Base-by-base conservation (phyloP, 2,329 filamentous ascomycete genomes). In the Penicillium freii region DNA sequence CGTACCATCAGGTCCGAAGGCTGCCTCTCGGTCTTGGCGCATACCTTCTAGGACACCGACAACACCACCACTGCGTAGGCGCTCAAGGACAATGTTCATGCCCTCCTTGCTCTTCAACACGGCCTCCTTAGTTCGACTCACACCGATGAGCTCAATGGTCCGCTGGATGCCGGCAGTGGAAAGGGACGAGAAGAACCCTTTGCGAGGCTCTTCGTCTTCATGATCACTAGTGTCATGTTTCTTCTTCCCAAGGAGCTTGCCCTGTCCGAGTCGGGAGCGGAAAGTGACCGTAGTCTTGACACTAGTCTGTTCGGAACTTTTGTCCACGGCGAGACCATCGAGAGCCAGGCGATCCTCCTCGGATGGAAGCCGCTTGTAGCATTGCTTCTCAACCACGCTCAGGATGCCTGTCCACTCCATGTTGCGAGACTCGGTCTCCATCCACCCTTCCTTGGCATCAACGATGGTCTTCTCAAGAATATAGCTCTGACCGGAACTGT, bases 41-140 rank as follows among this genome's bases (percentile, higher is more conserved):
- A 89, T 89, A 29, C 86, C 87, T 62, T 89, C 87, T 31, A 90
- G 75, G n/a, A 89, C 87, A 23, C 75, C 86, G 17, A 88, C 85
- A 19, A 90, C 76, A 0, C 87, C 88, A 39, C 87, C 87, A 57
- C 80, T 79, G 53, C 87, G 79, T 69, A 90, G 73, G 36, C 85
- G 76, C 67, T 86, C 83, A 8, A 88, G 76, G 23, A 88, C 85
- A 23, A 87, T 80, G 58, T 85, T 86, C 85, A 88, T 87, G 52
- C 85, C 85, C 66, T 87, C 80, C 60, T 83, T 84, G 61, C 85
- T 85, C 65, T 85, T 87, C 10, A 84, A 75, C 65, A 87, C 79
- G 19, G 83, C 84, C 56, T 83, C 80, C 54, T 84, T 78, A 1
- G 85, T 85, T 15, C 85, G 77, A 55, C 81, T 84, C 44, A 87